These are phyloP conservation scores for Cercospora citrullina DNA, from an alignment of 2,329 filamentous ascomycete species.

Conservation along the genomic window DNA sequence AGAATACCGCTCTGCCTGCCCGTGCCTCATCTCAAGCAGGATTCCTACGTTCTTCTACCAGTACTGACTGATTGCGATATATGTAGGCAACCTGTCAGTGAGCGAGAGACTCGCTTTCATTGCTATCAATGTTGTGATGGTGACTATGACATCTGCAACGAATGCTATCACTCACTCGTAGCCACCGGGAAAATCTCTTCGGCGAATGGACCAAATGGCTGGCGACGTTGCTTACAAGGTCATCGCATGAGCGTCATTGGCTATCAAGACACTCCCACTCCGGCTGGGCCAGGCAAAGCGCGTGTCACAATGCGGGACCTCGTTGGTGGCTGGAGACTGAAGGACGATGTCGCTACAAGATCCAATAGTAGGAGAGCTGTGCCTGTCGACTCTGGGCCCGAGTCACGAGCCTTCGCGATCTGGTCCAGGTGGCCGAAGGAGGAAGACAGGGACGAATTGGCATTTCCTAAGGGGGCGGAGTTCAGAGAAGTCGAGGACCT, in stretches of 20 bases:
- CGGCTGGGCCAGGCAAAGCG: slow-evolving; percentile 62
- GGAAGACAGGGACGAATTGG: slow-evolving; percentile 68
- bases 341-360: slow-evolving; percentile 43
- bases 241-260: slow-evolving; percentile 83
- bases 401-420: slow-evolving; percentile 61
- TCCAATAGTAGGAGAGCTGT: slow-evolving; percentile 46
- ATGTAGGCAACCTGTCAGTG: slow-evolving; percentile 71
- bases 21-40: slow-evolving; percentile 43
- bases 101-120: slow-evolving; percentile 71
- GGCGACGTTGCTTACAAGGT: slow-evolving; percentile 76
- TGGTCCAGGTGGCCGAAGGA: slow-evolving; percentile 76
- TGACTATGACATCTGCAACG: slow-evolving; percentile 83
- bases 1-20: slow-evolving; percentile 26
- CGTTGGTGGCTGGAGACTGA: slow-evolving; percentile 73
- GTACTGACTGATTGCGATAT: slow-evolving; percentile 75
- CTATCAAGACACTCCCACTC: slow-evolving; percentile 60
- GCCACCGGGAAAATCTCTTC: slow-evolving; percentile 63
- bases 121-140: slow-evolving; percentile 75
- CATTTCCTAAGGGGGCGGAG: slow-evolving; percentile 81
- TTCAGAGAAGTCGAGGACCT: slow-evolving; percentile 81
- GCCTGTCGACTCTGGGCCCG: slow-evolving; percentile 71
- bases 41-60: slow-evolving; percentile 45
- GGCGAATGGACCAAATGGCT: slow-evolving; percentile 77
- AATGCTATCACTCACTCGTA: slow-evolving; percentile 72
- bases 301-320: slow-evolving; percentile 69